phyloP scores from a whole-genome alignment of 768 basidiomycete genomes.

The Suillus cothurnatus region DNA sequence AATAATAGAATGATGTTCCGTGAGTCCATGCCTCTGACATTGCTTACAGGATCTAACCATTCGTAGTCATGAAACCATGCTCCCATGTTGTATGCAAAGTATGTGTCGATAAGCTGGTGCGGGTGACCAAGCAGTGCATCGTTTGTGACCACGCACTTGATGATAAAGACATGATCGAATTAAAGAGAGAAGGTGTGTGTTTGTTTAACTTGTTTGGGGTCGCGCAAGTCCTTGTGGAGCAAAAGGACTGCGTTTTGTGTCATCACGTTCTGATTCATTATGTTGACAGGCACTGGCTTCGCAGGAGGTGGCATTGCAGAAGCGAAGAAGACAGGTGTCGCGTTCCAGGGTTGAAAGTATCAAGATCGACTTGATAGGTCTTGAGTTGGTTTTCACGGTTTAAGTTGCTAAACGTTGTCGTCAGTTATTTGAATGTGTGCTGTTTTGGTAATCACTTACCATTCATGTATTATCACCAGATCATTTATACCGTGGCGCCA shows the following conservation, averaged over 20 bases:
- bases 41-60: slow-evolving; percentile 6
- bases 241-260: background rate
- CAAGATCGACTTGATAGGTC: background rate
- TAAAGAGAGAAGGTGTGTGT: slow-evolving; percentile 83
- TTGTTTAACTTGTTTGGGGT: background rate
- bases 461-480: background rate
- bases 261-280: slow-evolving; percentile 8
- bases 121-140: slow-evolving; percentile 78
- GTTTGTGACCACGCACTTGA: slow-evolving; percentile 74
- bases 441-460: background rate
- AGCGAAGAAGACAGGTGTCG: slow-evolving; percentile 73
- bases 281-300: slow-evolving; percentile 77
- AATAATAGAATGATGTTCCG: slow-evolving; percentile 74
- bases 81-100: slow-evolving; percentile 91
- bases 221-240: background rate
- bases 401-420: background rate
- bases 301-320: slow-evolving; percentile 96
- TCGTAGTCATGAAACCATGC: slow-evolving; percentile 78
- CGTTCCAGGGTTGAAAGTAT: slow-evolving; percentile 74
- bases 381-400: slow-evolving; percentile 2
- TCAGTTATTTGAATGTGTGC: slow-evolving; percentile 6
- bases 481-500: background rate
- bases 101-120: slow-evolving; percentile 87
- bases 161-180: slow-evolving; percentile 76
- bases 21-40: slow-evolving; percentile 38